phyloP scores from a whole-genome alignment of 1,284 basidiomycete species.

The Fistulinella staudtii region DNA sequence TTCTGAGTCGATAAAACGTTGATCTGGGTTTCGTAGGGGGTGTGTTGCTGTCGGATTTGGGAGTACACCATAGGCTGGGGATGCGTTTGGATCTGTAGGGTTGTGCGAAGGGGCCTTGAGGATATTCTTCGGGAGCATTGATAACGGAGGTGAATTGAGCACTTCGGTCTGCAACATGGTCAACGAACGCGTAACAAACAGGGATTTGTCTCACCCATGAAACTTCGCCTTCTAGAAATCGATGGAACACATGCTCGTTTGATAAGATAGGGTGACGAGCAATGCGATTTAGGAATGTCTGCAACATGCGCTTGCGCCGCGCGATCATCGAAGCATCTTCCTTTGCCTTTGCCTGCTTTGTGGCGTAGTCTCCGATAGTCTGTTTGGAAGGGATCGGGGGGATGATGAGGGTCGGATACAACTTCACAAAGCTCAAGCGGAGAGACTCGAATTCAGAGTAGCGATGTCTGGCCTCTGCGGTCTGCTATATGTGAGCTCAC shows the following conservation, averaged over 20 bases:
- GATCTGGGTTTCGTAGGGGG: conserved; percentile 84
- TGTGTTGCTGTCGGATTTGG: conserved; percentile 87
- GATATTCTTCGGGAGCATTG: conserved; percentile 90
- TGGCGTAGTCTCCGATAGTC: conserved; percentile 92
- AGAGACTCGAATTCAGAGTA: conserved; percentile 98
- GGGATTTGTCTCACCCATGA: conserved; percentile 70
- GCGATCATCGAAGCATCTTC: conserved; percentile 94
- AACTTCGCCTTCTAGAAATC: conserved; percentile 93
- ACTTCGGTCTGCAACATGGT: conserved; percentile 69
- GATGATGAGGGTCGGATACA: conserved; percentile 96
- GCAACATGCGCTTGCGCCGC: conserved; percentile 88
- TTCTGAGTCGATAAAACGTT: conserved; percentile 94
- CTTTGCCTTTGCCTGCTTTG: conserved; percentile 95
- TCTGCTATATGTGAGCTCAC: conserved; percentile 42
- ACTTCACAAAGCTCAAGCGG: conserved; percentile 74
- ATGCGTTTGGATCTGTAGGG: conserved; percentile 77
- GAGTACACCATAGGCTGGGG: conserved; percentile 77
- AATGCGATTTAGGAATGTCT: conserved; percentile 90
- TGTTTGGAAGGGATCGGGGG: conserved; percentile 99
- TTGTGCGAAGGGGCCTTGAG: conserved; percentile 94
- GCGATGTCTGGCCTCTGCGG: conserved; percentile 80
- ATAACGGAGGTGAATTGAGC: conserved; percentile 86
- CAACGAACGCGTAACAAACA: conserved; percentile 3
- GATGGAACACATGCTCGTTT: conserved; percentile 91
- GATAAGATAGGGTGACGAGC: conserved; percentile 90